Conservation (phyloP, 73 alveolate species). For the Paramecium caudatum region DNA sequence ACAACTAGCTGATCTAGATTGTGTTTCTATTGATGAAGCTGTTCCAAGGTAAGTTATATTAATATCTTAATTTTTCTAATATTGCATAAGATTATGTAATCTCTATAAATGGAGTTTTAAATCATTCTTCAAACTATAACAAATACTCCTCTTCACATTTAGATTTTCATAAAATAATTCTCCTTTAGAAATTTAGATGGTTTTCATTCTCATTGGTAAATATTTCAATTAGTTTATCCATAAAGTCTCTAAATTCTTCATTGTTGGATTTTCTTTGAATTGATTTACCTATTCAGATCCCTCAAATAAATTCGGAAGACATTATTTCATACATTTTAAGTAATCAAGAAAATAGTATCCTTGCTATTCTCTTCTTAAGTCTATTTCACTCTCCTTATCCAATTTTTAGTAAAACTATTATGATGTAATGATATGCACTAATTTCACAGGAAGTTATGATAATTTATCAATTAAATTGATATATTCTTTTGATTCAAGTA, state of each 20-base stretch:
- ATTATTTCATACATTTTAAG: background rate
- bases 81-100: background rate
- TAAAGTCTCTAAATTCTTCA: background rate
- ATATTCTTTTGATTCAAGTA: background rate
- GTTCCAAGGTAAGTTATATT: slow-evolving; percentile 42
- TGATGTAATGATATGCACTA: slow-evolving; percentile 32
- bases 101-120: background rate
- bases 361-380: background rate
- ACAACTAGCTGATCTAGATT: slow-evolving; percentile 4
- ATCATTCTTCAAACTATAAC: background rate
- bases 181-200: background rate
- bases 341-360: slow-evolving; percentile 26
- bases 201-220: background rate
- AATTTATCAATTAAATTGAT: background rate
- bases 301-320: background rate
- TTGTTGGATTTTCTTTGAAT: background rate
- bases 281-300: background rate
- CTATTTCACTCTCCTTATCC: background rate
- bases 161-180: background rate
- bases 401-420: background rate
- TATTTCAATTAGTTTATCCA: background rate
- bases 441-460: background rate
- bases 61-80: background rate
- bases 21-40: slow-evolving; percentile 36
- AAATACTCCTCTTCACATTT: background rate